Evolutionary conservation across 805 yeast genomes (phyloP).

Genomic region (Starmerella etchellsii): DNA sequence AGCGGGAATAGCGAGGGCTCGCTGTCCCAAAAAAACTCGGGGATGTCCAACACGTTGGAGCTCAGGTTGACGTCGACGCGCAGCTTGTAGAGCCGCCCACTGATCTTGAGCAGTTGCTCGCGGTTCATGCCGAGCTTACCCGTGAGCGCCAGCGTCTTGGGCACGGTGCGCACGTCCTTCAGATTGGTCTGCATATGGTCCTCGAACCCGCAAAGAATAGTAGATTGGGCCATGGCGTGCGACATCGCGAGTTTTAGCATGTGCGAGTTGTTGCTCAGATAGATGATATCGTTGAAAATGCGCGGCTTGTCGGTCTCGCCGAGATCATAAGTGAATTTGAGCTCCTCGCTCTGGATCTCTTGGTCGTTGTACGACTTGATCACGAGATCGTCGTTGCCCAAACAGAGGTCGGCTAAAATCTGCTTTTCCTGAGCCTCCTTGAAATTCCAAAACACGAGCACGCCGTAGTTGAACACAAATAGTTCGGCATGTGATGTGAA

Average conservation of each 20-base stretch:
- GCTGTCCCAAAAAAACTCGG: conserved; percentile 87
- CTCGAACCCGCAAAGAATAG: conserved; percentile 82
- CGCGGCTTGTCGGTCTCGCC: conserved; percentile 34
- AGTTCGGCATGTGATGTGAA: conserved; percentile 56
- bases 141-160: conserved; percentile 77
- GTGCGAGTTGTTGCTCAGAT: conserved; percentile 82
- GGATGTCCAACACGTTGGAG: conserved; percentile 84
- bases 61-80: conserved; percentile 88
- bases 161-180: conserved; percentile 75
- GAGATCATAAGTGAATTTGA: conserved; percentile 53
- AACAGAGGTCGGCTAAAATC: conserved; percentile 79
- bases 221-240: conserved; percentile 93
- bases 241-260: conserved; percentile 84
- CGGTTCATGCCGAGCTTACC: conserved; percentile 78
- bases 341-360: conserved; percentile 86
- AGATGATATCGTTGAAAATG: conserved; percentile 80
- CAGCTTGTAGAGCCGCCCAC: conserved; percentile 79
- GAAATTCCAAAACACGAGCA: conserved; percentile 96
- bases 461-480: conserved; percentile 83
- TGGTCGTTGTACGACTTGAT: conserved; percentile 64
- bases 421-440: conserved; percentile 87
- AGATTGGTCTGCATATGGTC: conserved; percentile 76
- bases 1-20: conserved; percentile 94
- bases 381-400: conserved; percentile 43
- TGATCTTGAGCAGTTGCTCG: conserved; percentile 71